Percentiles rank a stretch among this genome's conserved stretches.
Conservation (phyloP, 2,329 filamentous ascomycete genomes). For the Huntiella abstrusa region DNA sequence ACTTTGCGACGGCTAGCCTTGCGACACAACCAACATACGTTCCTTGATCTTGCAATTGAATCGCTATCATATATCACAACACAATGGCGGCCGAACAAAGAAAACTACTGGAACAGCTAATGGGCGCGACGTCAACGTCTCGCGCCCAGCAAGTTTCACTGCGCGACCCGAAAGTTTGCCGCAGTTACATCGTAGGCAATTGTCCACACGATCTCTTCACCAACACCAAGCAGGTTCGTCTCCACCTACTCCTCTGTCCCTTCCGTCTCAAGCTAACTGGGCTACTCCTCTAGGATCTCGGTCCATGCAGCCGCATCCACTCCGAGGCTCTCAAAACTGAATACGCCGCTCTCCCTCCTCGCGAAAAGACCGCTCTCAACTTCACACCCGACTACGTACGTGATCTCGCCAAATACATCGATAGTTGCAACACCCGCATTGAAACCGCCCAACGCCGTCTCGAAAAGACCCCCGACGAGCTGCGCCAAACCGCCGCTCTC, state of each 20-base stretch:
- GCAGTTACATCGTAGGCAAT: conserved; percentile 79
- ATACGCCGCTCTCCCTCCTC: conserved; percentile 55
- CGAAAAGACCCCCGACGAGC: conserved; percentile 96
- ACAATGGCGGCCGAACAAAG: conserved; percentile 91
- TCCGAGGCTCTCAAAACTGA: conserved; percentile 75
- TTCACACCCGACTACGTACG: conserved; percentile 96
- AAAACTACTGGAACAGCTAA: conserved; percentile 94
- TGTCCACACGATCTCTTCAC: conserved; percentile 99
- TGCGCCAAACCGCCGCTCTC: conserved; percentile 78
- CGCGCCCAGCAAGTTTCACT: conserved; percentile 70
- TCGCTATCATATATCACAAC: background rate
- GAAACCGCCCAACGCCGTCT: conserved; percentile 73
- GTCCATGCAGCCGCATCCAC: conserved; percentile 74
- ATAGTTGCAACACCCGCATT: conserved; percentile 88
- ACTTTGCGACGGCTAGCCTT: background rate
- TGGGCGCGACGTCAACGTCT: conserved; percentile 56
- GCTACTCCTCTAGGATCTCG: conserved; percentile 41
- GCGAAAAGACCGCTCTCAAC: conserved; percentile 58
- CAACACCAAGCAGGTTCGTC: conserved; percentile 64
- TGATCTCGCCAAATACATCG: conserved; percentile 91
- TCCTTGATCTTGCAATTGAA: background rate
- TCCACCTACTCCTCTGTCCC: background rate
- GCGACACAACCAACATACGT: background rate
- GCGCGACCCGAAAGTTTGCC: conserved; percentile 83
- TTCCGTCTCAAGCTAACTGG: background rate